Percentiles rank a stretch among this genome's conserved stretches.
These are phyloP conservation scores for Venustampulla echinocandica DNA, from an alignment of 495 filamentous ascomycete genomes.

Conservation along the genomic window DNA sequence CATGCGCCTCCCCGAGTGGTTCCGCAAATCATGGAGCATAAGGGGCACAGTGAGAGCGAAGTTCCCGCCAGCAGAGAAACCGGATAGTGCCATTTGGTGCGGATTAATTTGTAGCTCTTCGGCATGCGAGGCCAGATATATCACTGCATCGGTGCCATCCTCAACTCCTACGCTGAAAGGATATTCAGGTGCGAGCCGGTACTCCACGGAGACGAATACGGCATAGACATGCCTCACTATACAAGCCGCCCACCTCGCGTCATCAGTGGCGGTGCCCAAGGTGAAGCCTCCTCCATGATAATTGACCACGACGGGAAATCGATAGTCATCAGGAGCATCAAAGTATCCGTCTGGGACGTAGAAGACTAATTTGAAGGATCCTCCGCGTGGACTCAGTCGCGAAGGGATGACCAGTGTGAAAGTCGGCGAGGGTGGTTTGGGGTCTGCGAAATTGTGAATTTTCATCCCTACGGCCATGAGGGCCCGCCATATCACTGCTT, in stretches of 20 bases:
- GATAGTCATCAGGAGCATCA: slow-evolving; percentile 28
- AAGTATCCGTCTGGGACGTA: slow-evolving; percentile 64
- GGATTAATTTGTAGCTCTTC: slow-evolving; percentile 46
- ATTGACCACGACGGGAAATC: slow-evolving; percentile 56
- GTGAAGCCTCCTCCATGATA: slow-evolving; percentile 78
- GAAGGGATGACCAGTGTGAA: slow-evolving; percentile 58
- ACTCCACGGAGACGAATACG: slow-evolving; percentile 62
- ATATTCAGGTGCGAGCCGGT: slow-evolving; percentile 68
- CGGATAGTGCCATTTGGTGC: slow-evolving; percentile 60
- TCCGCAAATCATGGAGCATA: slow-evolving; percentile 38
- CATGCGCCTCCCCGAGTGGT: slow-evolving; percentile 25
- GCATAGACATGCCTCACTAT: slow-evolving; percentile 32
- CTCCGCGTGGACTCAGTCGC: slow-evolving; percentile 45
- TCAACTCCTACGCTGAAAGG: slow-evolving; percentile 72
- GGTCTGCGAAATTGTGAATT: slow-evolving; percentile 59
- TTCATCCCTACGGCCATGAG: slow-evolving; percentile 75
- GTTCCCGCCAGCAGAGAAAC: slow-evolving; percentile 86
- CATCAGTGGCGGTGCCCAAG: slow-evolving; percentile 60
- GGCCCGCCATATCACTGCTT: slow-evolving; percentile 67
- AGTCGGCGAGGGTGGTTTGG: slow-evolving; percentile 54
- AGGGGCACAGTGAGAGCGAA: slow-evolving; percentile 74
- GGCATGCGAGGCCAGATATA: slow-evolving; percentile 55
- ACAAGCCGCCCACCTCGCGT: slow-evolving; percentile 55
- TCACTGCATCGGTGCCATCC: slow-evolving; percentile 61
- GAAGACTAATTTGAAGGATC: slow-evolving; percentile 63